These are phyloP conservation scores for Galeopsis tetrahit DNA, from an alignment of 257 asterid species.

Conservation along the genomic window DNA sequence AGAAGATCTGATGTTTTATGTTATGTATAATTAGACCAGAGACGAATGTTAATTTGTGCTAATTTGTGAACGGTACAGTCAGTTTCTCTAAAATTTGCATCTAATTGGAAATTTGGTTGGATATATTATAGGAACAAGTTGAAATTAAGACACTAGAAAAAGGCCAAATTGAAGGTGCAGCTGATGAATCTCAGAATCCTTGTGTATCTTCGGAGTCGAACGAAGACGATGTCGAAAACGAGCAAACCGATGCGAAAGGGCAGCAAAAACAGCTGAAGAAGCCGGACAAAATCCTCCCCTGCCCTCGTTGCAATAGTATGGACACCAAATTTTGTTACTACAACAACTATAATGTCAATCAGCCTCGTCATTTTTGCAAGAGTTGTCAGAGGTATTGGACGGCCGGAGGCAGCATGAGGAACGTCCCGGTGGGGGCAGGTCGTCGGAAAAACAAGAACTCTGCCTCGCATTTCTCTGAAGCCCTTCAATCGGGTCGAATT, in stretches of 20 bases:
- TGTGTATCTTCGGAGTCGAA: conserved; percentile 31
- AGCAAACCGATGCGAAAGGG: conserved; percentile 47
- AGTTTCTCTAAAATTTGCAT: not conserved
- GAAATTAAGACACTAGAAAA: conserved; percentile 38
- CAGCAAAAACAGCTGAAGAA: conserved; percentile 68
- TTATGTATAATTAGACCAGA: too few species aligned
- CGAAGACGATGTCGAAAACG: conserved; percentile 30
- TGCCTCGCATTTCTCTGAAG: conserved; percentile 64
- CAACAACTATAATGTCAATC: conserved; percentile 84
- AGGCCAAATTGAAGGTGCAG: conserved; percentile 32
- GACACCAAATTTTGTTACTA: conserved; percentile 93
- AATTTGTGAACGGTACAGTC: not conserved
- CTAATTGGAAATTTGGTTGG: conserved; percentile 22
- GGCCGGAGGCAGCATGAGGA: conserved; percentile 96
- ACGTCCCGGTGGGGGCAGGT: conserved; percentile 91
- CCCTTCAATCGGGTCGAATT: conserved; percentile 51
- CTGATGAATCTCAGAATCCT: conserved; percentile 42
- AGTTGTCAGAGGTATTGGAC: conserved; percentile 97
- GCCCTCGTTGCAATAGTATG: conserved; percentile 95
- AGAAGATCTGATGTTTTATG: too few species aligned
- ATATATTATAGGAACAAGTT: conserved; percentile 47
- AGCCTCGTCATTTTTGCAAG: conserved; percentile 95
- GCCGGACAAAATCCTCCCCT: conserved; percentile 87
- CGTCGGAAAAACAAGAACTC: conserved; percentile 78
- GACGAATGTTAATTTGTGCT: too few species aligned